Percentiles rank a stretch among this genome's conserved stretches.
Conservation (phyloP, 2,329 filamentous ascomycete species). For the Verticillium tricorpus region DNA sequence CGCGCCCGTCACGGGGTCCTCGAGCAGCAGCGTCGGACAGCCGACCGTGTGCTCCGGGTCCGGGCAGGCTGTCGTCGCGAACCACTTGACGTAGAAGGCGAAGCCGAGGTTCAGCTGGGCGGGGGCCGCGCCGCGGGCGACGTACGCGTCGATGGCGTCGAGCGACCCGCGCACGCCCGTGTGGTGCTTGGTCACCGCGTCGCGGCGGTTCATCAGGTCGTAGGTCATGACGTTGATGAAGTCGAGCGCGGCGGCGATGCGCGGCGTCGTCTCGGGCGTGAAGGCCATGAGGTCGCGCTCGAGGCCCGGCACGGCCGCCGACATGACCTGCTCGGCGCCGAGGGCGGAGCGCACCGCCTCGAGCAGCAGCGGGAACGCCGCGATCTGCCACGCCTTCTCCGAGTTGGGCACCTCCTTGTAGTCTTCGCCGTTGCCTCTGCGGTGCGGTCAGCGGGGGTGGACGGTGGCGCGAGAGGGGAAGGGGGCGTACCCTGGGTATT, state of each 20-base stretch:
- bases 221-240: slow-evolving; percentile 68
- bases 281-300: slow-evolving; percentile 64
- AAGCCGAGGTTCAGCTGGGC: slow-evolving; percentile 58
- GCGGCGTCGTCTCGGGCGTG: slow-evolving; percentile 50
- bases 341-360: slow-evolving; percentile 53
- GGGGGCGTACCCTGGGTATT: slow-evolving; percentile 44
- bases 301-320: slow-evolving; percentile 64
- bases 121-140: slow-evolving; percentile 46
- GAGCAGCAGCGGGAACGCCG: slow-evolving; percentile 59
- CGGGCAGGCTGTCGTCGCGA: slow-evolving; percentile 41
- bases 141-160: slow-evolving; percentile 53
- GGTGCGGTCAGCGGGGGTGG: not conserved
- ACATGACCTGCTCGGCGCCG: slow-evolving; percentile 53
- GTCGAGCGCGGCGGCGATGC: slow-evolving; percentile 56
- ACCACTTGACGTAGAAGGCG: slow-evolving; percentile 66
- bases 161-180: slow-evolving; percentile 54
- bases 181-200: slow-evolving; percentile 60
- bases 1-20: slow-evolving; percentile 52
- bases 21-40: slow-evolving; percentile 51
- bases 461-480: not conserved
- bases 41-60: slow-evolving; percentile 39
- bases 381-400: slow-evolving; percentile 55
- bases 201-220: slow-evolving; percentile 66
- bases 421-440: slow-evolving; percentile 62
- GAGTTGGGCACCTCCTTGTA: slow-evolving; percentile 62